Conservation (phyloP, 495 filamentous ascomycete species). For the Xylaria flabelliformis region DNA sequence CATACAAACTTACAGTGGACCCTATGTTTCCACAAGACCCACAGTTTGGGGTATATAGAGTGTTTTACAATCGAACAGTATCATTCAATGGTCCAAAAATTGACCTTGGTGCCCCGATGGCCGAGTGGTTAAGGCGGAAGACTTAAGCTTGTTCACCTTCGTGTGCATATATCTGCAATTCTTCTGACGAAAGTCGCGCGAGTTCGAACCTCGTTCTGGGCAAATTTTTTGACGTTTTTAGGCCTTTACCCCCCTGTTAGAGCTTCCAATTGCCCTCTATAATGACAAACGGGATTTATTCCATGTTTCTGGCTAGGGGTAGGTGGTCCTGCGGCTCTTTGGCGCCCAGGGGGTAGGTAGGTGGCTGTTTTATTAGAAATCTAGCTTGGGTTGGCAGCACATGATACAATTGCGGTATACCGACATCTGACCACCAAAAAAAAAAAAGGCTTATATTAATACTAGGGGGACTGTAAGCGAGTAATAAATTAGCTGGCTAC, state of each 20-base stretch:
- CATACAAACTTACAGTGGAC: too few relatives aligned
- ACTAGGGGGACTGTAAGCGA: neutral
- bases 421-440: neutral
- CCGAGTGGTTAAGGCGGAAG: conserved; percentile 26
- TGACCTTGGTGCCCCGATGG: neutral
- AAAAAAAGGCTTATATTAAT: neutral
- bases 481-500: neutral
- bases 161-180: too few relatives aligned
- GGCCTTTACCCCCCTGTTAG: too few relatives aligned
- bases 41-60: too few relatives aligned
- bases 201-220: conserved; percentile 16
- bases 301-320: neutral
- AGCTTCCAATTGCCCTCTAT: neutral
- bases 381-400: neutral
- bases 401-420: neutral
- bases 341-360: too few relatives aligned
- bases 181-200: conserved; percentile 17
- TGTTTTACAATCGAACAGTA: too few relatives aligned
- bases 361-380: too few relatives aligned
- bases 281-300: neutral
- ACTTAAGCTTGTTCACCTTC: neutral
- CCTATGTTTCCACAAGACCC: too few relatives aligned
- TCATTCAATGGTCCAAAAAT: too few relatives aligned
- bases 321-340: neutral
- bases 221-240: neutral